Conservation (phyloP, 106 monocot genomes). For the Allium cepa region DNA sequence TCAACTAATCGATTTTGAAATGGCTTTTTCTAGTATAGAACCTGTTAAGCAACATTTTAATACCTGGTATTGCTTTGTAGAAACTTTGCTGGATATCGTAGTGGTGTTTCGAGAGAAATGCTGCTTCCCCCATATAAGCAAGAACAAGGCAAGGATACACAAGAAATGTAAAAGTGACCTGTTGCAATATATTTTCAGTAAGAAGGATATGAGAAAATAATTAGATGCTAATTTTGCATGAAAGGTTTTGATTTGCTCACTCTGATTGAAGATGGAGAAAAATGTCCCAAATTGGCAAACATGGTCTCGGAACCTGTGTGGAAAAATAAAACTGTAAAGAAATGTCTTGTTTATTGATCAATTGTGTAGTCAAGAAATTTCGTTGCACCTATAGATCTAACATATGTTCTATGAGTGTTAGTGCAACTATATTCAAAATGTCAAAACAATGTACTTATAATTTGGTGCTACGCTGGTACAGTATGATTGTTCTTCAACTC, state of each 20-base stretch:
- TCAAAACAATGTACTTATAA: too few species aligned
- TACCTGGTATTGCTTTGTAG: conserved; percentile 74
- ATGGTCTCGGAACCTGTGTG: conserved; percentile 64
- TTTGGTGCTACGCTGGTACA: too few species aligned
- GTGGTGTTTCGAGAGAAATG: conserved; percentile 79
- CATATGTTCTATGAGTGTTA: too few species aligned
- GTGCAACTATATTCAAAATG: too few species aligned
- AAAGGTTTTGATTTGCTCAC: conserved; percentile 6
- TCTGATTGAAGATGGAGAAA: conserved; percentile 57
- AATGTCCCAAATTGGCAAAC: conserved; percentile 77
- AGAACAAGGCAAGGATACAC: conserved; percentile 81
- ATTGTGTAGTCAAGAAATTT: too few species aligned
- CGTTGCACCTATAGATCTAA: too few species aligned
- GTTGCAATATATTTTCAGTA: conserved; percentile 1
- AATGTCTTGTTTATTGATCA: too few species aligned
- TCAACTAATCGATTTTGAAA: background rate
- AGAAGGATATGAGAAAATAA: background rate
- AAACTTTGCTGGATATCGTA: conserved; percentile 73
- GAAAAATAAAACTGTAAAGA: background rate
- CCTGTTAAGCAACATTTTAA: background rate
- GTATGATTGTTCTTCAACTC: too few species aligned
- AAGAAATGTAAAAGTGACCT: conserved; percentile 65
- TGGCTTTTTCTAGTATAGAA: background rate
- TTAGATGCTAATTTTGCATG: background rate
- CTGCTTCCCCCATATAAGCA: conserved; percentile 89